Evolutionary conservation across 2,329 filamentous ascomycete genomes (phyloP).

Genomic region (Cercospora berteroae): DNA sequence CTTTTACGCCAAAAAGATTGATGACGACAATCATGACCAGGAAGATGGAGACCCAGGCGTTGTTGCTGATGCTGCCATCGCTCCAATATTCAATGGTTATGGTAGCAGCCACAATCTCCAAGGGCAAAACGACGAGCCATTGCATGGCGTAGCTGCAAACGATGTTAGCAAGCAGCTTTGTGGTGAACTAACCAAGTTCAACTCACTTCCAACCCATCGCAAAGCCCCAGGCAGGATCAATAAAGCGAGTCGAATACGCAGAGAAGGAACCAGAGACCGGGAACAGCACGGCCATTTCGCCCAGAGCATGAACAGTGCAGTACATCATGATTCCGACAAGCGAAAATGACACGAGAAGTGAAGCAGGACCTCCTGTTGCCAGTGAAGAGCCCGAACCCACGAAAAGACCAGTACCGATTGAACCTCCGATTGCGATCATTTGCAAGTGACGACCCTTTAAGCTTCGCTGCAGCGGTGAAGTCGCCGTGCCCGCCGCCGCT

Average conservation of each 20-base stretch:
- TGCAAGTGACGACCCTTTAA: slow-evolving; percentile 84
- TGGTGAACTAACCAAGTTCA: background rate
- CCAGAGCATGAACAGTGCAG: slow-evolving; percentile 37
- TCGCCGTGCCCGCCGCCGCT: slow-evolving; percentile 62
- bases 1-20: slow-evolving; percentile 37
- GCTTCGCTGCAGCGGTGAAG: slow-evolving; percentile 68
- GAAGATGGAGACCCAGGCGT: slow-evolving; percentile 38
- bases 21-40: slow-evolving; percentile 34
- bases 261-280: slow-evolving; percentile 40
- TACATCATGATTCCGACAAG: slow-evolving; percentile 38
- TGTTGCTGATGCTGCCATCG: slow-evolving; percentile 31
- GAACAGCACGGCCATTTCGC: slow-evolving; percentile 38
- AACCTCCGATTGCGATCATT: slow-evolving; percentile 79
- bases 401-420: slow-evolving; percentile 39
- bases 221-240: slow-evolving; percentile 40
- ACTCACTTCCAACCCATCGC: slow-evolving; percentile 39
- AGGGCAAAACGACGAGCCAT: slow-evolving; percentile 37
- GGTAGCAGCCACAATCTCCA: slow-evolving; percentile 37
- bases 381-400: slow-evolving; percentile 37
- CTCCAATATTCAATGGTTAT: slow-evolving; percentile 37
- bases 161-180: slow-evolving; percentile 16
- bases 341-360: slow-evolving; percentile 35
- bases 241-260: slow-evolving; percentile 37
- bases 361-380: slow-evolving; percentile 37
- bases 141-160: slow-evolving; percentile 34